Evolutionary conservation across 768 basidiomycete genomes (phyloP), one percentile per base, ranked within the genome.

Genomic region (Hericium alpestre): DNA sequence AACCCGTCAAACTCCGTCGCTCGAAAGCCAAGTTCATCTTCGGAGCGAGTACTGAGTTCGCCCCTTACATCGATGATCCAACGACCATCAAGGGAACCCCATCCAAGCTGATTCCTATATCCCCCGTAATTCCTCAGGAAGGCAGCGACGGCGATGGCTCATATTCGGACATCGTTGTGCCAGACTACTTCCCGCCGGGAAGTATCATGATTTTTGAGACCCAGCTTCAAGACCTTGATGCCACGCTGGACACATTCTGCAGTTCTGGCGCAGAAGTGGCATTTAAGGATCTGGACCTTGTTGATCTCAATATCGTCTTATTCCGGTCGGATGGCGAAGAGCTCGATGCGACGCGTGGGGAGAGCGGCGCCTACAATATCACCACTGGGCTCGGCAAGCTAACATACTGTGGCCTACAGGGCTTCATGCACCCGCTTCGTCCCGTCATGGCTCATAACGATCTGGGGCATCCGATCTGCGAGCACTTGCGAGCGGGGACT

Each of bases 131-230:
- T 2, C 76, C 81, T n/a, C 73, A 77, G 4, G 80, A 84, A 55
- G 81, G 83, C 3, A 67, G 76, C n/a, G 89, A 90, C 62, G 67
- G 63, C 32, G 82, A 83, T 58, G 86, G 86, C 1, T 78, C 84
- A 0, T 90, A 77, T 69, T 80, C 86, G 20, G 89, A 93, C 67
- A 83, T 98, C 58, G 64, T 79, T 18, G 82, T 96, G 1, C 96
- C 96, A 0, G 86, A 93, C 39, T 74, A 76, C 64, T 99, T 98
- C 72, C 93, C 94, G n/a, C 93, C 95, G 0, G 95, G 95, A 10
- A 92, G 90, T 58, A 82, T 98, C 65, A 84, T 97, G 87, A 64
- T 99, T 18, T 97, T 97, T 65, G 82, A 86, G 66, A 96, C 94
- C 0, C 83, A 88, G 61, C 76, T 90, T 52, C 80, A 90, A 63